Conservation (phyloP, 495 filamentous ascomycete species). For the Penicillium samsonianum region DNA sequence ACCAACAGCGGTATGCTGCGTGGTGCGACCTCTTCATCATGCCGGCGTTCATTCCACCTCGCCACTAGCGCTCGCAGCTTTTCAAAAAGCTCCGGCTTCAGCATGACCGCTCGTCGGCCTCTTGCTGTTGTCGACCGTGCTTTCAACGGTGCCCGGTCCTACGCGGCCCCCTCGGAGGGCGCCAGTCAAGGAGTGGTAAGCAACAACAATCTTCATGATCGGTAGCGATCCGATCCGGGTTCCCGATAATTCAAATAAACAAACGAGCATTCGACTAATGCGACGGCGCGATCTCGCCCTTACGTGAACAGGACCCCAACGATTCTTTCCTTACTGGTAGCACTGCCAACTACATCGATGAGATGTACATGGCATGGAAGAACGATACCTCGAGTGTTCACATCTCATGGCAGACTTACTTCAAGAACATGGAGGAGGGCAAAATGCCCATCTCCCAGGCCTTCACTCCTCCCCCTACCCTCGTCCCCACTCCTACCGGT, state of each 20-base stretch:
- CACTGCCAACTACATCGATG: constrained; percentile 97
- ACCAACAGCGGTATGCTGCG: constrained; percentile 56
- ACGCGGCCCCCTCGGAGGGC: constrained; percentile 58
- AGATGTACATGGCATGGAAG: constrained; percentile 99
- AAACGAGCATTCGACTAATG: constrained; percentile 31
- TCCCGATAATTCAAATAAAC: constrained; percentile 12
- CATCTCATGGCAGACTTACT: constrained; percentile 99
- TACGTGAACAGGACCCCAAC: constrained; percentile 65
- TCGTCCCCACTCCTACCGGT: constrained; percentile 76
- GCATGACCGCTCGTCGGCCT: constrained; percentile 45
- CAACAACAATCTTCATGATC: constrained; percentile 16
- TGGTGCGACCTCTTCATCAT: constrained; percentile 48
- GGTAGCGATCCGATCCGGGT: constrained; percentile 13
- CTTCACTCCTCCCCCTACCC: constrained; percentile 90
- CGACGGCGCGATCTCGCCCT: constrained; percentile 22
- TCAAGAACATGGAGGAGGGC: constrained; percentile 97
- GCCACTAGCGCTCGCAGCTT: constrained; percentile 45
- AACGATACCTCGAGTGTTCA: constrained; percentile 90
- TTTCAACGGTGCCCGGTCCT: constrained; percentile 44
- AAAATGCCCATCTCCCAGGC: constrained; percentile 96
- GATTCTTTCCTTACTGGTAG: constrained; percentile 95
- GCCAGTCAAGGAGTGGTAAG: constrained; percentile 40
- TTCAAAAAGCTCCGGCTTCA: constrained; percentile 47
- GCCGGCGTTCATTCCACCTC: constrained; percentile 49
- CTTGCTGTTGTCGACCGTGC: constrained; percentile 44